Evolutionary conservation across 257 asterid genomes (phyloP), one percentile per base, ranked within the genome.

Genomic region (Rhazya stricta): DNA sequence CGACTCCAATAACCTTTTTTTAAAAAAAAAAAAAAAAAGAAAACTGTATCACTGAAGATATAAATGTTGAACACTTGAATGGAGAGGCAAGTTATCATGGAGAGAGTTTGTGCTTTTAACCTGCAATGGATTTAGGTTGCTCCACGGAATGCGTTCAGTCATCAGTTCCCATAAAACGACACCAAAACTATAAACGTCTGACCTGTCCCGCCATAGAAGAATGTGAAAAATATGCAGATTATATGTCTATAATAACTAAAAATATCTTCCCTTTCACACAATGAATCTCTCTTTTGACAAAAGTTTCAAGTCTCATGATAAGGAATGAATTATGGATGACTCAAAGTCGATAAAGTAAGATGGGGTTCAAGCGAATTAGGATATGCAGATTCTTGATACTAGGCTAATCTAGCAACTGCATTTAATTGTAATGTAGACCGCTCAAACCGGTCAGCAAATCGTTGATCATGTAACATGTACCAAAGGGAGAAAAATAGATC

Each of bases 81-180:
- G 19, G 73, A 46, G 21, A 46, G 19, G 32, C 27, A n/a, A 43
- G 30, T 23, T 63, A 13, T 6, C 32, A 36, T 19, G 45, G 72
- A 5, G 9, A 23, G 37, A 46, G 27, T 42, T 6, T 68, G n/a
- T 16, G 1, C 6, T 15, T 36, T 32, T 48, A 79, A 89, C 97
- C 91, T 88, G 96, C 53, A 89, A 82, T 61, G 87, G 18, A 79
- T 89, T 89, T 69, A 91, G 78, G 79, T 84, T 67, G 74, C 76
- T 75, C 96, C 97, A 91, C 0, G 97, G 97, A 63, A 91, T 60
- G 43, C 80, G 54, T 79, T 82, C 89, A 2, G 97, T 91, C 85
- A 89, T 76, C 39, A 91, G 85, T 74, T 91, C 97, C 97, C 97
- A 91, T 66, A 91, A 74, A 72, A 89, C 79, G 58, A 91, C 96